phyloP scores from a whole-genome alignment of 2,329 filamentous ascomycete species.

The Cercospora citrullina region DNA sequence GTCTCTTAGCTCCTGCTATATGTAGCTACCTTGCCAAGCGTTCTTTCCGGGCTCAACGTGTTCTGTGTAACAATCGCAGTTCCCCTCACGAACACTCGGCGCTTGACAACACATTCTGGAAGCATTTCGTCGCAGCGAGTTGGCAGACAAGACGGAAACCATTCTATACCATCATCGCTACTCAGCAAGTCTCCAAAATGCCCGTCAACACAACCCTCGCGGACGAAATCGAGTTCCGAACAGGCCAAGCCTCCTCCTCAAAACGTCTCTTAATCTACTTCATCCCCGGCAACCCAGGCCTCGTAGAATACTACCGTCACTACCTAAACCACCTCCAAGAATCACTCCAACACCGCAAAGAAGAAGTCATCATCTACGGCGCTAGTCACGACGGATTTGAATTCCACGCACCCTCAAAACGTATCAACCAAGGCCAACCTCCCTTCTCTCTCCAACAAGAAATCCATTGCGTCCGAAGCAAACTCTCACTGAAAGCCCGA shows the following conservation, averaged over 20 bases:
- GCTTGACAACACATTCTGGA: background rate
- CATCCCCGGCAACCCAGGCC: conserved; percentile 74
- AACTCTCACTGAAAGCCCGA: conserved; percentile 38
- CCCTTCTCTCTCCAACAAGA: conserved; percentile 24
- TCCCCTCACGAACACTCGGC: background rate
- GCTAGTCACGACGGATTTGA: conserved; percentile 49
- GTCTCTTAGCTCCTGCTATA: background rate
- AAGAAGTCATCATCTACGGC: conserved; percentile 42
- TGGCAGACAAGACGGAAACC: background rate
- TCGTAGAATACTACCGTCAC: conserved; percentile 69
- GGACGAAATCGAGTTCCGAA: conserved; percentile 8
- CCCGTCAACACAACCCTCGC: conserved; percentile 4
- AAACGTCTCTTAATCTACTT: conserved; percentile 62
- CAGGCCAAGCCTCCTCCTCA: background rate
- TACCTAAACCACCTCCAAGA: conserved; percentile 62
- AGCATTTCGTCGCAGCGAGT: background rate
- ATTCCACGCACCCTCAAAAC: conserved; percentile 22
- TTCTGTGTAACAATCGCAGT: background rate
- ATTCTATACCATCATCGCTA: background rate
- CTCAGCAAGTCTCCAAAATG: background rate
- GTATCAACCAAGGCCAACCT: conserved; percentile 9
- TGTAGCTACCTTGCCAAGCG: background rate
- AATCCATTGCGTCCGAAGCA: conserved; percentile 50
- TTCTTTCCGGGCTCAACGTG: conserved; percentile 1
- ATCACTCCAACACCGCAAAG: conserved; percentile 21